These are phyloP conservation scores for Cladobotryum protrusum DNA, from an alignment of 2,329 filamentous ascomycete species.

Conservation along the genomic window DNA sequence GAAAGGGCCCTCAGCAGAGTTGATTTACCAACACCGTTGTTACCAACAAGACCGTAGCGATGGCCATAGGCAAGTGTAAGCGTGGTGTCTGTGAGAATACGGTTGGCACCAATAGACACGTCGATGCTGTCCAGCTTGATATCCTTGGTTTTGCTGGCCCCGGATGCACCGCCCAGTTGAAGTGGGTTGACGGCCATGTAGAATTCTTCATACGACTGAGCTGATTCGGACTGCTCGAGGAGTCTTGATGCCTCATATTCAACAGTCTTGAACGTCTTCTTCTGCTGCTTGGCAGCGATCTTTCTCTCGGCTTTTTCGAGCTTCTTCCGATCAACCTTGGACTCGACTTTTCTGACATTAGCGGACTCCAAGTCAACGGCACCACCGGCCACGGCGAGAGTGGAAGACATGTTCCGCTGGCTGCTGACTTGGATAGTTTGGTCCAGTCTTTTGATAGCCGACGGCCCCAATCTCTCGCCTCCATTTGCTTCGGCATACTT, in stretches of 20 bases:
- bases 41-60: conserved; percentile 93
- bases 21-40: conserved; percentile 98
- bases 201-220: conserved; percentile 97
- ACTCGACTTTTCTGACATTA: conserved; percentile 90
- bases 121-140: conserved; percentile 97
- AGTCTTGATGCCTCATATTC: conserved; percentile 93
- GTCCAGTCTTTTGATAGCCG: conserved; percentile 77
- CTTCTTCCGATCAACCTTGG: conserved; percentile 96
- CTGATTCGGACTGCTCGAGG: conserved; percentile 72
- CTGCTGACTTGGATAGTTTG: conserved; percentile 92
- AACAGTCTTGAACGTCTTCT: conserved; percentile 97
- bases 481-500: conserved; percentile 71
- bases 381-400: conserved; percentile 76
- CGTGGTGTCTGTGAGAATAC: conserved; percentile 86
- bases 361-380: conserved; percentile 90
- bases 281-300: conserved; percentile 96
- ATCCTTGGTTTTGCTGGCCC: conserved; percentile 89
- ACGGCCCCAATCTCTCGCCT: conserved; percentile 64
- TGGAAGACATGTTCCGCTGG: conserved; percentile 93
- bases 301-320: conserved; percentile 97
- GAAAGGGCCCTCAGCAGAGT: conserved; percentile 90
- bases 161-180: conserved; percentile 62
- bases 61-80: conserved; percentile 87
- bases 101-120: conserved; percentile 80
- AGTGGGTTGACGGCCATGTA: conserved; percentile 99